Evolutionary conservation across 805 yeast species (phyloP), one percentile per base, ranked within the genome.

Genomic region (Groenewaldozyma tartarivorans): DNA sequence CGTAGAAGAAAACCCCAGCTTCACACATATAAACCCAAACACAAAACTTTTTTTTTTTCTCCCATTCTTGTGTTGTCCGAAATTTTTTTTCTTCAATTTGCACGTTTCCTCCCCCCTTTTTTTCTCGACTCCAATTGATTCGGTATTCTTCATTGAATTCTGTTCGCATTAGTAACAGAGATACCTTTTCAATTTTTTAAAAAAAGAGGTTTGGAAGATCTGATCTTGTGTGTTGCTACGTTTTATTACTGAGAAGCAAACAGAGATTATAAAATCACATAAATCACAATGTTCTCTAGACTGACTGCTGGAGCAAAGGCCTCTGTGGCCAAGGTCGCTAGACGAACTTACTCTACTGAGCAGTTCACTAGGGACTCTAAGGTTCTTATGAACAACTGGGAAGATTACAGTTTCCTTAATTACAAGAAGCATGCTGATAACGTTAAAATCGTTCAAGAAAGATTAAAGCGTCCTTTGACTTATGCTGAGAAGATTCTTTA

Each of bases 401-500:
- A 62, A 49, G 45, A 76, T 59, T 77, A 75, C 66, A 83, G 90
- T 41, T 88, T 77, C 74, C 83, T 90, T 64, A 81, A 86, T 65
- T 90, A 90, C 77, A 87, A 87, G 72, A 74, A 84, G 64, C 84
- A 88, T 60, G 67, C 84, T 54, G 95, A 87, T 69, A 86, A 83
- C 61, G 80, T 92, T 52, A 74, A 83, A 56, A 81, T 86, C 55
- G 94, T 85, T 56, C 79, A 79, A 67, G 70, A 76, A 57, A 77
- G 94, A 67, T 72, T 85, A 53, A 73, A 75, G 57, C 79, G 94
- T 63, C 97, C 96, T 32, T 74, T 90, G 59, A 90, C 97, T 39
- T 79, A 84, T 58, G 96, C 96, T 49, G 97, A 90, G 71, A 90
- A 90, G 72, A 77, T 90, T 53, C 72, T 90, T 52, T 90, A 90